phyloP scores from a whole-genome alignment of 805 yeast genomes.

The Hyphopichia homilentoma region DNA sequence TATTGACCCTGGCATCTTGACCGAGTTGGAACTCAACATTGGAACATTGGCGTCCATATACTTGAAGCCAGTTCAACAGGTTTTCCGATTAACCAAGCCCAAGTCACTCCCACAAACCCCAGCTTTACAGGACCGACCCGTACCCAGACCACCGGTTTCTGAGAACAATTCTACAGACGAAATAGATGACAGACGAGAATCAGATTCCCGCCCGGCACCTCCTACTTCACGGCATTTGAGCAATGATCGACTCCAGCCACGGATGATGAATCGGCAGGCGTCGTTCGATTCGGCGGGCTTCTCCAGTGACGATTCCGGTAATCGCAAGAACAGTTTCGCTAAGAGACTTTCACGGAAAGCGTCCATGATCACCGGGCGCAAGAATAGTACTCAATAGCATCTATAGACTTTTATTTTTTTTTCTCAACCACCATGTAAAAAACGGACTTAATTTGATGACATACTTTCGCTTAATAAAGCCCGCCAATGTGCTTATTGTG shows the following conservation, averaged over 20 bases:
- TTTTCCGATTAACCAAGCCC: constrained; percentile 62
- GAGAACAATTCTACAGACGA: constrained; percentile 1
- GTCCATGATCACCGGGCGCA: constrained; percentile 20
- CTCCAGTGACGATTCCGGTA: constrained; percentile 10
- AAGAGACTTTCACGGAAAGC: constrained; percentile 33
- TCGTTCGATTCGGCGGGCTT: constrained; percentile 19
- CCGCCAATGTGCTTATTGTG: no score
- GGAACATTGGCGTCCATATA: constrained; percentile 84
- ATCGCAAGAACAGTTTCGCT: constrained; percentile 24
- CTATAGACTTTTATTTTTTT: no score
- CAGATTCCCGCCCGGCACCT: constrained; percentile 1
- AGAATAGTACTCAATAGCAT: constrained; percentile 9
- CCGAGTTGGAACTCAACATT: constrained; percentile 77
- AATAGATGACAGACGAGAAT: constrained; percentile 4
- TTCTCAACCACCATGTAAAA: no score
- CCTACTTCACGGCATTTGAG: background rate
- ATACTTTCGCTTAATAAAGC: no score
- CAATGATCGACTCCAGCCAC: background rate
- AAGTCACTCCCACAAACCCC: constrained; percentile 48
- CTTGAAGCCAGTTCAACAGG: constrained; percentile 76
- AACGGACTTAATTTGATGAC: no score
- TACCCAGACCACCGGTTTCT: constrained; percentile 6
- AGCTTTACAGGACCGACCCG: constrained; percentile 26
- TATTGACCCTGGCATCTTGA: constrained; percentile 65
- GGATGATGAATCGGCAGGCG: constrained; percentile 13